Evolutionary conservation across 108 stramenopile genomes (phyloP), one percentile per base, ranked within the genome.

Genomic region (Nannochloropsis gaditana): DNA sequence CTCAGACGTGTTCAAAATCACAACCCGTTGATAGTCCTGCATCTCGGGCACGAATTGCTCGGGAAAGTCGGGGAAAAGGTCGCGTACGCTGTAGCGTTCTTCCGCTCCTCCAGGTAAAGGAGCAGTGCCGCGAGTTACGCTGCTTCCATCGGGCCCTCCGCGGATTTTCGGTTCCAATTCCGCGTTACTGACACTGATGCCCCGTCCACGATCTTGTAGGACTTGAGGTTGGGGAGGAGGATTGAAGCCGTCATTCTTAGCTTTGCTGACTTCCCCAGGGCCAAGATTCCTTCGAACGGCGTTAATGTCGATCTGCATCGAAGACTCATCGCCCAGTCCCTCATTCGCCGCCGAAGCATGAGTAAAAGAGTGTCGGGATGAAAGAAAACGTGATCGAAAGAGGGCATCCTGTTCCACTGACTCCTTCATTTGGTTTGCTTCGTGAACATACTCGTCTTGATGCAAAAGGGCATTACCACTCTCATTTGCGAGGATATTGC

Each of bases 1-100:
- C 45, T 82, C 82, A 9, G 44, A 19, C 19, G 44, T 82, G 19
- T 82, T 45, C 19, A 9, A 9, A 82, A 82, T 82, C 19, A 82
- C 21, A 9, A 82, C 82, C 19, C 82, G 82, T 82, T 82, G 82
- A 21, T n/a, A 82, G 21, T 82, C 59, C 59, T n/a, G 59, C 59
- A 73, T 73, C 8, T 73, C 59, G 8, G 59, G 59, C 59, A 73
- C 19, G n/a, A 73, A 73, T 6, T 73, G 5, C 6, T 73, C 59
- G 59, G 3, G 59, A 73, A n/a, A 73, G 59, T 73, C 59, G 15
- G 59, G 59, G 59, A 73, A 73, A n/a, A 73, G 59, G 59, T 73
- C 59, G 59, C 59, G 59, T n/a, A 73, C 59, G 59, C 59, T 73
- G 59, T 73, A 73, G 59, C 59, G 59, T 73, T 73, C 59, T n/a